Evolutionary conservation across 352 stramenopile genomes (phyloP).

Genomic region (Globisporangium viniferum): DNA sequence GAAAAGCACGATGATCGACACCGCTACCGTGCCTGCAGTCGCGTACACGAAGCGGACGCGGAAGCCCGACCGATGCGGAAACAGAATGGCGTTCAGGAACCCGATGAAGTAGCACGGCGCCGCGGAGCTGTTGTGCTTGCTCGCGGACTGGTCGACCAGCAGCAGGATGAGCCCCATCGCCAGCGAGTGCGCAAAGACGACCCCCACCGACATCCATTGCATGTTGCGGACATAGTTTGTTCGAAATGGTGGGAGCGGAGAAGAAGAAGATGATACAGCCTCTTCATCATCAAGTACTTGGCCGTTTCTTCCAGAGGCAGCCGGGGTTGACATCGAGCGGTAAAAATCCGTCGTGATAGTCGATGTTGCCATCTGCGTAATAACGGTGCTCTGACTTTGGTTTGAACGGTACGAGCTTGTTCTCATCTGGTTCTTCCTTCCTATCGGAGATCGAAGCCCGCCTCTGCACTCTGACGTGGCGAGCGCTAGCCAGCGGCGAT

Average conservation of each 20-base stretch:
- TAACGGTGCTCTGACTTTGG: neutral
- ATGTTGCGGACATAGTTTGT: neutral
- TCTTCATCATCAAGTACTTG: neutral
- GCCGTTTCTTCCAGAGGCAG: neutral
- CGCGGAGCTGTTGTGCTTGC: conserved; percentile 18
- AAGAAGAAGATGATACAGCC: neutral
- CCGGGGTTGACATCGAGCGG: neutral
- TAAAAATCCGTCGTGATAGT: neutral
- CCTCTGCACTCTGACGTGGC: neutral
- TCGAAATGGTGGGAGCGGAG: neutral
- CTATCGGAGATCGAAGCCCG: neutral
- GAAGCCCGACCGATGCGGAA: neutral
- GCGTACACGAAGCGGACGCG: neutral
- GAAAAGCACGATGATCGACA: neutral
- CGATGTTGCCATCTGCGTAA: neutral
- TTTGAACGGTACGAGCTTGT: neutral
- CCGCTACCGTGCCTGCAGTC: neutral
- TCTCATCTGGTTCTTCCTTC: neutral
- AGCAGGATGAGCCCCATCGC: conserved; percentile 38
- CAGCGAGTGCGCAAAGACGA: conserved; percentile 33
- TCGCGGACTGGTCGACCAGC: conserved; percentile 26
- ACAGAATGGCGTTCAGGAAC: neutral
- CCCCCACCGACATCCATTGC: neutral
- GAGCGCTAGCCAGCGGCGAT: neutral
- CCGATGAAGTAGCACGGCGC: neutral